A percentile compares a stretch with the other conserved stretches of the same genome.
phyloP scores from a whole-genome alignment of 306 rosid genomes.

The Dalbergia cultrata region DNA sequence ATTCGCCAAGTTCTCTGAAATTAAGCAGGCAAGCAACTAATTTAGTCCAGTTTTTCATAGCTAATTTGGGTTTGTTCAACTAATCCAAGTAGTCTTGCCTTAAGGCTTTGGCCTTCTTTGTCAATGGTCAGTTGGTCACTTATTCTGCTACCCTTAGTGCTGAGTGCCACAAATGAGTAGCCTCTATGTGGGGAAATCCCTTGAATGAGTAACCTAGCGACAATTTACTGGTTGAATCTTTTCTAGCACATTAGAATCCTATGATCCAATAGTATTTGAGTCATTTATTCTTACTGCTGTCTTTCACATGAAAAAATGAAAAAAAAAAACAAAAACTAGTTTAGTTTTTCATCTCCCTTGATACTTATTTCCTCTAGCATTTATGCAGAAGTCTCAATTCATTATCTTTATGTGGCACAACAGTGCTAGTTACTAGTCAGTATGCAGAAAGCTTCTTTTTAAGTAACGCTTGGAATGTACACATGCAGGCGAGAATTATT shows the following conservation, averaged over 20 bases:
- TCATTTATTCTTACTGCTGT: too few relatives aligned
- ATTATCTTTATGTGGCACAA: background rate
- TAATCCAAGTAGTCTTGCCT: background rate
- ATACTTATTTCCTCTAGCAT: slow-evolving; percentile 24
- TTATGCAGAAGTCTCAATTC: background rate
- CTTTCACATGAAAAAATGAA: background rate
- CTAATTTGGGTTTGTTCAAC: slow-evolving; percentile 25
- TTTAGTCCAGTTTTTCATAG: background rate
- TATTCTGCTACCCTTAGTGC: background rate
- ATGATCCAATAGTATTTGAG: background rate
- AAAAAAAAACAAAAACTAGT: background rate
- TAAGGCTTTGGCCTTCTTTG: background rate
- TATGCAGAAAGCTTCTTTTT: background rate
- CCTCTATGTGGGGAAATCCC: background rate
- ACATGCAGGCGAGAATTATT: slow-evolving; percentile 57
- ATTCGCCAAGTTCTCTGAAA: background rate
- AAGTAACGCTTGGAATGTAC: background rate
- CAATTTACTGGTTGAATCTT: background rate
- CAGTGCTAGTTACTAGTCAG: background rate
- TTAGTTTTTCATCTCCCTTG: slow-evolving; percentile 15
- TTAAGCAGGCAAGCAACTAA: slow-evolving; percentile 20
- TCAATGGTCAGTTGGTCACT: background rate
- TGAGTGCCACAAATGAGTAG: background rate
- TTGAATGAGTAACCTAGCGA: background rate
- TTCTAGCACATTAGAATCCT: background rate